Base-by-base conservation (phyloP, 306 rosid species). In the Quercus agrifolia region DNA sequence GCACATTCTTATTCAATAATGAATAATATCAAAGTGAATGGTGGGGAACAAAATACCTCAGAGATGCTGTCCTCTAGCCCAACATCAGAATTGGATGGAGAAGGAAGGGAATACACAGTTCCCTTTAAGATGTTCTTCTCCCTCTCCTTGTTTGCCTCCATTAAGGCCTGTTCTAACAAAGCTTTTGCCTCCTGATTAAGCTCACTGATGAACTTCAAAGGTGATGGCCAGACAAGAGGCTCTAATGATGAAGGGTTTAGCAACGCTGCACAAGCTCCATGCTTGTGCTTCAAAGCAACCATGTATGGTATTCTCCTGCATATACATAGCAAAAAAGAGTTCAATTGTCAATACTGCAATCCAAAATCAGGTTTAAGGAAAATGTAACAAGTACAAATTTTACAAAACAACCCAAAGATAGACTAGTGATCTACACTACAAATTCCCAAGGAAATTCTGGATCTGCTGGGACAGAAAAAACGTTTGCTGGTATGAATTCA, bases 221-320 rank as follows among this genome's bases (percentile, higher is more conserved):
- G 91, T 44, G 98, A 87, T 18, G 98, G 99, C 99, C 99, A 95
- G 57, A 95, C 99, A 56, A 95, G 94, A 83, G 99, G 98, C 85
- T 95, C 98, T 6, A 96, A 93, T 62, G 99, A 88, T 20, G 94
- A 70, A 74, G 97, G 98, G 83, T 93, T 95, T 64, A 95, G 83
- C 90, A 95, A 82, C 38, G 97, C 98, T 44, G 99, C 98, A 86
- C 98, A 93, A 67, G 90, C 79, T 62, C 91, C 91, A 14, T 91
- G 93, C 64, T 75, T 88, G 83, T 89, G 87, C 80, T 90, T 95
- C 87, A 93, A 28, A 81, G 99, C 99, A 85, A 93, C 92, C 6
- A 86, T 19, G 77, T 91, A 89, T 3, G 99, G 99, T 79, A 91
- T 93, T 84, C 97, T 85, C 91, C 99, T 95, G 92, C 86, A 77